phyloP scores from a whole-genome alignment of 352 stramenopile species.

The Peronosclerospora sorghi region DNA sequence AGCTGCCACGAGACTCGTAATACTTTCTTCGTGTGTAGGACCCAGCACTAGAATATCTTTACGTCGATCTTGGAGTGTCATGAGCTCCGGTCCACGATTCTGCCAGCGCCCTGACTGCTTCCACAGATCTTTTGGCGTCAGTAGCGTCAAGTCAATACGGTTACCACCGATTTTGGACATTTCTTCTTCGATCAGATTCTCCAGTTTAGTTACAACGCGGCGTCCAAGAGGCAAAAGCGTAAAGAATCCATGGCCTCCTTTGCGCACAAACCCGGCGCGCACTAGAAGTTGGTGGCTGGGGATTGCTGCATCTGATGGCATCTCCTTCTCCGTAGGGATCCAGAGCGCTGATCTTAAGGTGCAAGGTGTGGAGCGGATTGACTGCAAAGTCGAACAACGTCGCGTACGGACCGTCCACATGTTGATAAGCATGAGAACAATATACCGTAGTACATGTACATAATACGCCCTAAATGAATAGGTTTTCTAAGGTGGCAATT shows the following conservation, averaged over 20 bases:
- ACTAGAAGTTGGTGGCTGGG: slow-evolving; percentile 79
- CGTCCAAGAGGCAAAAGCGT: slow-evolving; percentile 65
- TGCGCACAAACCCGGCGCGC: slow-evolving; percentile 79
- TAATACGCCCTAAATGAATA: no score
- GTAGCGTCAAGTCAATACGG: slow-evolving; percentile 69
- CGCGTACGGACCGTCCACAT: slow-evolving; percentile 14
- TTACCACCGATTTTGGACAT: slow-evolving; percentile 74
- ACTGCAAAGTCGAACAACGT: slow-evolving; percentile 5
- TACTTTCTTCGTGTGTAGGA: slow-evolving; percentile 78
- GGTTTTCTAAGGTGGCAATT: no score
- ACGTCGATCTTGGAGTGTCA: slow-evolving; percentile 67
- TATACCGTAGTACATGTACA: no score
- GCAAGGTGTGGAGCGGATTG: slow-evolving; percentile 6
- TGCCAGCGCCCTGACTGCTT: slow-evolving; percentile 77
- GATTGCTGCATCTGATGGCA: slow-evolving; percentile 66
- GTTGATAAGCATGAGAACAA: no score
- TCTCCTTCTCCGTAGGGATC: slow-evolving; percentile 67
- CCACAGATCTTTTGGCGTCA: slow-evolving; percentile 73
- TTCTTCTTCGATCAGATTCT: slow-evolving; percentile 72
- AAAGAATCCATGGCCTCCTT: slow-evolving; percentile 74
- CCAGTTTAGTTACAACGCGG: slow-evolving; percentile 66
- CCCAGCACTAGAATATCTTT: slow-evolving; percentile 56
- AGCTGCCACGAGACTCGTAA: slow-evolving; percentile 66
- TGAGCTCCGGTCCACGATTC: slow-evolving; percentile 68
- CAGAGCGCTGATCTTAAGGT: slow-evolving; percentile 45